Evolutionary conservation across 176 grass and related monocot genomes (phyloP), one percentile per base, ranked within the genome.

Genomic region (Tillandsia fasciculata): DNA sequence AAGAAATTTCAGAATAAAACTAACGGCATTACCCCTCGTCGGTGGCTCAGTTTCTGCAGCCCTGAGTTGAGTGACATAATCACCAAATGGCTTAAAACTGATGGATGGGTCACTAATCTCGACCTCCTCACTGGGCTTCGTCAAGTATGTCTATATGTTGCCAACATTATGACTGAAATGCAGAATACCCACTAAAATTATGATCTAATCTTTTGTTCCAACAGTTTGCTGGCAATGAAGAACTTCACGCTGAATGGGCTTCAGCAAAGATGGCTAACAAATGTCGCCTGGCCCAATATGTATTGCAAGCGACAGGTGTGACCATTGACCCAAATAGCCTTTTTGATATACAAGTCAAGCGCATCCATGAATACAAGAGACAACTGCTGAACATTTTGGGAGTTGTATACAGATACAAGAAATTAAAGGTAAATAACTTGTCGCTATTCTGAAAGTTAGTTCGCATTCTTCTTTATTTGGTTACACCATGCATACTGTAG

Each of bases 361-460:
- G 90, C n/a, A 93, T 93, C 48, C 90, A 93, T 54, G 90, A 93
- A 77, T 93, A 93, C 67, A 93, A 89, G 72, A 83, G 86, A 64
- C 90, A 93, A 65, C 83, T 93, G 15, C 49, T 89, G 71, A 89
- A 89, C 80, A 93, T 89, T 73, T 72, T 93, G 57, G 90, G 86
- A 74, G 75, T 67, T 56, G 77, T 93, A 17, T 88, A 88, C 71
- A 85, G 85, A 81, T 93, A 93, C 77, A 89, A 93, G 76, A 88
- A 86, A 69, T 33, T 93, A 52, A 88, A 86, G 85, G 86, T 88
- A 20, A 23, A 61, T 9, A 61, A 18, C 6, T 59, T 61, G 13
- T 61, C 56, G 18, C 56, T 57, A 15, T 57, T 17, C 33, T 42
- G 33, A 42, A 42, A 17, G 13, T 57, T 17, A 57, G n/a, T 57